These are phyloP conservation scores for Penicillium egyptiacum DNA, from an alignment of 495 filamentous ascomycete genomes.

Conservation along the genomic window DNA sequence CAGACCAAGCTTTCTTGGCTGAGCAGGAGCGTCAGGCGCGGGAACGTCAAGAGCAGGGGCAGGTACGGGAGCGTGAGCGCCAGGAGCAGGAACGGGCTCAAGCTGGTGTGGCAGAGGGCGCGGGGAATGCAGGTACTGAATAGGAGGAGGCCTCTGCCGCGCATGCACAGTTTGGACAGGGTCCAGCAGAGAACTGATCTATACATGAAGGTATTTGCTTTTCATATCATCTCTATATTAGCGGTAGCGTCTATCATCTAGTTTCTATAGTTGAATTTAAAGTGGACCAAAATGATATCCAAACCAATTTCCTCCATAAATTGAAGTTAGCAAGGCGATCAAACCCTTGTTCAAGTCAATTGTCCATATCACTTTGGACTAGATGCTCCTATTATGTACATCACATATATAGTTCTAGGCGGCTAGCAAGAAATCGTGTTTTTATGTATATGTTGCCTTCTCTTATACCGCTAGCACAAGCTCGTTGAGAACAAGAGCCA, in stretches of 20 bases:
- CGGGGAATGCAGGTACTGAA: background rate
- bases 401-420: background rate
- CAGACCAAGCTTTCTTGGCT: constrained; percentile 40
- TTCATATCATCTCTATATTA: background rate
- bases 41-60: constrained; percentile 8
- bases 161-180: background rate
- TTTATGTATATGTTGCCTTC: background rate
- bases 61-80: background rate
- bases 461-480: background rate
- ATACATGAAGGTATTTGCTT: background rate
- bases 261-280: background rate
- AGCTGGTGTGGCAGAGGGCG: background rate
- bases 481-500: background rate
- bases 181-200: background rate
- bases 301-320: background rate
- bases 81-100: background rate
- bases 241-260: background rate
- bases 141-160: background rate
- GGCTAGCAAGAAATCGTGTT: background rate
- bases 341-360: no score
- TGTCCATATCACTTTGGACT: no score
- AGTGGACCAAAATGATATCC: background rate
- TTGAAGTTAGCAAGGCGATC: background rate
- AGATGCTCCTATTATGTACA: background rate
- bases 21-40: constrained; percentile 46